These are phyloP conservation scores for Paecilomyces sp. DNA, from an alignment of 2,329 filamentous ascomycete genomes.

Conservation along the genomic window DNA sequence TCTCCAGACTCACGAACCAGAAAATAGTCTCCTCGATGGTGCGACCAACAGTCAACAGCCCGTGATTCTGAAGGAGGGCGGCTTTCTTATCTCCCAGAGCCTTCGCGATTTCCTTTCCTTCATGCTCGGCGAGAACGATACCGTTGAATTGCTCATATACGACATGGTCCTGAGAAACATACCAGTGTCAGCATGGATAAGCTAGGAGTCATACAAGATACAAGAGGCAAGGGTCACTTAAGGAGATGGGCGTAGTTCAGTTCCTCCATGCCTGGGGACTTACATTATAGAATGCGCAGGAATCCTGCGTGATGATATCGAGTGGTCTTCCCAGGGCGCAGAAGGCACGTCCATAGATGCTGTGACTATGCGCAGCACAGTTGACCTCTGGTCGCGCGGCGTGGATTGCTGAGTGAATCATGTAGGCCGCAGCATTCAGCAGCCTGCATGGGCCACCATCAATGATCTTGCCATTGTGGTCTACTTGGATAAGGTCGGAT, in stretches of 20 bases:
- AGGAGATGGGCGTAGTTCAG: too few relatives aligned
- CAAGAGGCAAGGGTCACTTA: not conserved
- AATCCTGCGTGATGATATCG: constrained; percentile 41
- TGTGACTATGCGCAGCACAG: constrained; percentile 50
- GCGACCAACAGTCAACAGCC: constrained; percentile 43
- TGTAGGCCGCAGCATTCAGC: constrained; percentile 44
- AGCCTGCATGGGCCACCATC: constrained; percentile 47
- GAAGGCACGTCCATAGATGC: constrained; percentile 43
- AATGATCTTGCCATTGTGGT: constrained; percentile 54
- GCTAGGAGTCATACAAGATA: not conserved
- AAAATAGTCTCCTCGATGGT: constrained; percentile 47
- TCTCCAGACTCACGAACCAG: constrained; percentile 49
- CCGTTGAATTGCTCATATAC: constrained; percentile 49
- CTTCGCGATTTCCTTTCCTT: constrained; percentile 46
- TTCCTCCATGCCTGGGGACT: not conserved
- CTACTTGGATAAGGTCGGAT: constrained; percentile 61
- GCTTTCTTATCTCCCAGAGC: constrained; percentile 45
- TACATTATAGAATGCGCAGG: constrained; percentile 39
- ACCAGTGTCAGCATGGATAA: not conserved
- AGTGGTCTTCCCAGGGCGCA: constrained; percentile 34
- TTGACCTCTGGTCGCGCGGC: constrained; percentile 47
- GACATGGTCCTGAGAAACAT: constrained; percentile 38
- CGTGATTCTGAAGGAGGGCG: constrained; percentile 49
- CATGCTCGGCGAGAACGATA: constrained; percentile 45
- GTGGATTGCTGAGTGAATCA: constrained; percentile 50